These are phyloP conservation scores for Colletotrichum godetiae DNA, from an alignment of 2,329 filamentous ascomycete genomes.

Conservation along the genomic window DNA sequence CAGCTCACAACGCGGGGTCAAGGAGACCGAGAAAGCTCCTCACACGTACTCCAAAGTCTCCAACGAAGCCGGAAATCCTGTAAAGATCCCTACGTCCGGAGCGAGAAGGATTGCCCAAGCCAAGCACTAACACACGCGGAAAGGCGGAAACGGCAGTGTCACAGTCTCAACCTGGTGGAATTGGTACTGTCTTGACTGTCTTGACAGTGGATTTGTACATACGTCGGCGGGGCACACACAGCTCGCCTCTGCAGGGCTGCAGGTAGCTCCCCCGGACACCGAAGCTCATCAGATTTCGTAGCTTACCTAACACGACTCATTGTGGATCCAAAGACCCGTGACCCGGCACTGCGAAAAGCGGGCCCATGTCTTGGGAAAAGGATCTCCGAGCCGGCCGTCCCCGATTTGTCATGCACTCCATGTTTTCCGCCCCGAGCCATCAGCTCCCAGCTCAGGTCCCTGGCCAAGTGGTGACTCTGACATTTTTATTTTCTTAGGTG, in stretches of 20 bases:
- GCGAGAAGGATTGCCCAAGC: neutral
- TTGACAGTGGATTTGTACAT: too few relatives aligned
- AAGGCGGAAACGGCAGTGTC: neutral
- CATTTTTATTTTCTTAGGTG: neutral
- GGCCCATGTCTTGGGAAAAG: neutral
- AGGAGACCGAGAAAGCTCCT: neutral
- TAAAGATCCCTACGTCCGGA: neutral
- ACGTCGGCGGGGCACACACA: neutral
- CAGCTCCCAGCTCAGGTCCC: neutral
- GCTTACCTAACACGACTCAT: neutral
- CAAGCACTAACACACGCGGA: neutral
- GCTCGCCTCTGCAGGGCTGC: neutral
- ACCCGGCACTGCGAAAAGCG: neutral
- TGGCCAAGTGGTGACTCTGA: conserved; percentile 27
- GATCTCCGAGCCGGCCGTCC: conserved; percentile 17
- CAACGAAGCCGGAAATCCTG: neutral
- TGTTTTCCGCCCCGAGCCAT: neutral
- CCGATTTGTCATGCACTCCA: conserved; percentile 34
- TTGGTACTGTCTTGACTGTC: neutral
- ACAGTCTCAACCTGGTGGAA: neutral
- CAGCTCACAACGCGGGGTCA: conserved; percentile 6
- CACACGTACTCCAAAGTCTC: neutral
- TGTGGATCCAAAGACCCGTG: neutral
- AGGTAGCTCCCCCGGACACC: neutral
- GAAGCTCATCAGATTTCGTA: neutral